phyloP scores from a whole-genome alignment of 2,329 filamentous ascomycete genomes.

The Canariomyces notabilis region DNA sequence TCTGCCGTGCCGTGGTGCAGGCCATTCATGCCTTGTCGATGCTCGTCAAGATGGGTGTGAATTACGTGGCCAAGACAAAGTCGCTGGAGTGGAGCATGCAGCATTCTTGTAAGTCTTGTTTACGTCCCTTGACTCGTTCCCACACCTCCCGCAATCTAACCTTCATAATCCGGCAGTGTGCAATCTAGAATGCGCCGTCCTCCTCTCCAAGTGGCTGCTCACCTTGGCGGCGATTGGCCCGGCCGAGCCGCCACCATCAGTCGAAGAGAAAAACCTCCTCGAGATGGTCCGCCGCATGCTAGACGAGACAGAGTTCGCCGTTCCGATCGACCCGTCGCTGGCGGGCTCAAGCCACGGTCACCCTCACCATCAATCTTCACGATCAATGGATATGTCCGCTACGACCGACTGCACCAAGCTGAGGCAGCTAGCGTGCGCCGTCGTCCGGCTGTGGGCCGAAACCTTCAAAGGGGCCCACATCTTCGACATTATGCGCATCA shows the following conservation, averaged over 20 bases:
- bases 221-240: slow-evolving; percentile 50
- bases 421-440: slow-evolving; percentile 51
- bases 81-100: slow-evolving; percentile 60
- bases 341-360: slow-evolving; percentile 31
- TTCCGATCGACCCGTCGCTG: slow-evolving; percentile 54
- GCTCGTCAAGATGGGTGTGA: slow-evolving; percentile 58
- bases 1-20: slow-evolving; percentile 61
- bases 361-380: slow-evolving; percentile 34
- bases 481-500: slow-evolving; percentile 55
- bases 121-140: background rate
- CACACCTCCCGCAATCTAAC: background rate
- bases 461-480: slow-evolving; percentile 58
- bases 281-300: slow-evolving; percentile 54
- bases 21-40: slow-evolving; percentile 64
- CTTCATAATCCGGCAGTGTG: slow-evolving; percentile 39
- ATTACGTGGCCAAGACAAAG: slow-evolving; percentile 57
- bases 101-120: slow-evolving; percentile 47
- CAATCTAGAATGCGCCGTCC: slow-evolving; percentile 57
- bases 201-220: slow-evolving; percentile 57
- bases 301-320: slow-evolving; percentile 58
- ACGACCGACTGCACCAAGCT: slow-evolving; percentile 47
- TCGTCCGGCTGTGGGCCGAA: slow-evolving; percentile 57
- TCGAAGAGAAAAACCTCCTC: slow-evolving; percentile 51
- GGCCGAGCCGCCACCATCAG: slow-evolving; percentile 44
- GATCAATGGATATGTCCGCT: slow-evolving; percentile 35